Percentiles rank a stretch among this genome's conserved stretches.
Evolutionary conservation across 2,329 filamentous ascomycete genomes (phyloP).

Genomic region (Cylindrodendrum hubeiense): DNA sequence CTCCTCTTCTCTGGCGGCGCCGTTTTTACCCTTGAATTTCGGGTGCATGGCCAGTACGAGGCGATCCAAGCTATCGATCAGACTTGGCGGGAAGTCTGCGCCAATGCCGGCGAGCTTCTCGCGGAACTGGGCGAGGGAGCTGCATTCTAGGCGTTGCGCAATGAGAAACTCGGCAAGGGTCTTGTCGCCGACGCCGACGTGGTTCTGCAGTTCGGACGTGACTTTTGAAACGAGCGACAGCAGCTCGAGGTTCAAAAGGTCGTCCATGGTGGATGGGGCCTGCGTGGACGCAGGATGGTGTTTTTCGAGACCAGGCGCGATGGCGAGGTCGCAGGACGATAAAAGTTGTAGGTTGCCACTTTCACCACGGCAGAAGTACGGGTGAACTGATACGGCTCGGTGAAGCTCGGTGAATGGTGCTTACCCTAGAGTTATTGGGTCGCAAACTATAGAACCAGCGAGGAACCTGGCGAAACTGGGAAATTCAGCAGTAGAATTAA

Average conservation of each 20-base stretch:
- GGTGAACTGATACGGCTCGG: constrained; percentile 16
- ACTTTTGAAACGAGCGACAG: constrained; percentile 96
- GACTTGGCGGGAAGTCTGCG: constrained; percentile 84
- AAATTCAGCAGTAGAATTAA: not conserved
- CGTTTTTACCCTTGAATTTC: constrained; percentile 76
- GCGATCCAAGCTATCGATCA: constrained; percentile 92
- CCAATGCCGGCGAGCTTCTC: constrained; percentile 79
- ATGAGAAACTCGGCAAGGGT: constrained; percentile 97
- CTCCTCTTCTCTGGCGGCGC: constrained; percentile 54
- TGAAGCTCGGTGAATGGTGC: constrained; percentile 5
- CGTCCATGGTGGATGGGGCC: constrained; percentile 76
- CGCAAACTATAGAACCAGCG: not conserved
- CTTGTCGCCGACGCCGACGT: constrained; percentile 92
- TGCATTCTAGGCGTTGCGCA: constrained; percentile 84
- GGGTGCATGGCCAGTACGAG: constrained; percentile 92
- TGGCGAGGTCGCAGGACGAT: constrained; percentile 9
- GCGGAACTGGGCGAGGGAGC: constrained; percentile 79
- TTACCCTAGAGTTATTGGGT: not conserved
- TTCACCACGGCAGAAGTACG: constrained; percentile 31
- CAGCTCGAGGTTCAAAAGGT: constrained; percentile 90
- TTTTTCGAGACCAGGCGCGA: constrained; percentile 10
- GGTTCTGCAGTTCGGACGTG: constrained; percentile 93
- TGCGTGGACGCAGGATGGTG: constrained; percentile 33
- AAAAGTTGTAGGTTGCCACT: constrained; percentile 26
- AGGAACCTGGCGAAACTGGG: not conserved